A percentile compares a stretch with the other conserved stretches of the same genome.
Evolutionary conservation across 2,329 filamentous ascomycete species (phyloP).

Genomic region (Monosporascus sp.): DNA sequence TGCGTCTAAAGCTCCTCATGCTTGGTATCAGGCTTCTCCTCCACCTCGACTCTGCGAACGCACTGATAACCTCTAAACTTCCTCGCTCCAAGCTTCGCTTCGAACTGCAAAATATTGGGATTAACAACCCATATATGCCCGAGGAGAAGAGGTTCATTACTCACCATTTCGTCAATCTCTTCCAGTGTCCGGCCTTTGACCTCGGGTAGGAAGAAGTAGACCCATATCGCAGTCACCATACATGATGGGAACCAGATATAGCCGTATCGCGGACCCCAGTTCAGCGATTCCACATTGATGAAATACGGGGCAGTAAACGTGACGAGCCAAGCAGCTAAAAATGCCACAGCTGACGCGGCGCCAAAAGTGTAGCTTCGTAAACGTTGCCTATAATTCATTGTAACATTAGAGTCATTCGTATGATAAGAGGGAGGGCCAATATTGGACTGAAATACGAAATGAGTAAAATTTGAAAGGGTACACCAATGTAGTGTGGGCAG

Average conservation of each 20-base stretch:
- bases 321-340: slow-evolving; percentile 46
- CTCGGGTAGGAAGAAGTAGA: slow-evolving; percentile 42
- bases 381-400: slow-evolving; percentile 28
- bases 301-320: slow-evolving; percentile 52
- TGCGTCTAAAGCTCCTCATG: slow-evolving; percentile 6
- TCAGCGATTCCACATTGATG: slow-evolving; percentile 44
- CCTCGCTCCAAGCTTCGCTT: slow-evolving; percentile 15
- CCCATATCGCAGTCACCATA: slow-evolving; percentile 21
- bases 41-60: slow-evolving; percentile 7
- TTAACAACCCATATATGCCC: background rate
- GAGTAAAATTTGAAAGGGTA: no score
- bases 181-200: slow-evolving; percentile 41
- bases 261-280: slow-evolving; percentile 48
- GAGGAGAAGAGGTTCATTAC: background rate
- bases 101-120: slow-evolving; percentile 8
- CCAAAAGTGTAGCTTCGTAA: slow-evolving; percentile 49
- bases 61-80: slow-evolving; percentile 18
- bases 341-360: slow-evolving; percentile 41
- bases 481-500: no score
- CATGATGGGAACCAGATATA: slow-evolving; percentile 43
- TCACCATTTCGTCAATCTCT: slow-evolving; percentile 44
- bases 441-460: no score
- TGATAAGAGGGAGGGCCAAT: no score
- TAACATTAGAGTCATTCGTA: background rate
- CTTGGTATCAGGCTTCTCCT: slow-evolving; percentile 10